Conservation (phyloP, 768 basidiomycete genomes). For the Tephrocybe sp. region DNA sequence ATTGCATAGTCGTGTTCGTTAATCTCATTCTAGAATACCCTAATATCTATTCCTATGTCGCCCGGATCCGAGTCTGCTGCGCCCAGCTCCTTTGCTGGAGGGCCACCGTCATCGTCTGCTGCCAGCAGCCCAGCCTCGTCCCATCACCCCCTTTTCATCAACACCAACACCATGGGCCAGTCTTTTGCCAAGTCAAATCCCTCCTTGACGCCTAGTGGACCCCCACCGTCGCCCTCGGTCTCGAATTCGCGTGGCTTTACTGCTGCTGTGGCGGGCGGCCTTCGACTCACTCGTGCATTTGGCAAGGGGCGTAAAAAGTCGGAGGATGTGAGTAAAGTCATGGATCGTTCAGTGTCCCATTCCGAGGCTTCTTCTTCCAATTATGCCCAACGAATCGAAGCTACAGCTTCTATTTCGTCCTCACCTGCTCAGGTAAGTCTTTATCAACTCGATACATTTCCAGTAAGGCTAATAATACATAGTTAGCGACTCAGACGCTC, state of each 20-base stretch:
- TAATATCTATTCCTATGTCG: constrained; percentile 22
- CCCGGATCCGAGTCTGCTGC: constrained; percentile 18
- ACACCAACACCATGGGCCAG: constrained; percentile 36
- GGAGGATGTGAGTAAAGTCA: constrained; percentile 35
- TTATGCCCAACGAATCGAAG: constrained; percentile 17
- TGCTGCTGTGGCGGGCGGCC: constrained; percentile 40
- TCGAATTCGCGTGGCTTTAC: constrained; percentile 29
- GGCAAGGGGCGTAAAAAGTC: constrained; percentile 56
- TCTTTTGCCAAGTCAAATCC: constrained; percentile 24
- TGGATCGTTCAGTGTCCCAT: constrained; percentile 13
- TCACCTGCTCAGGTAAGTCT: constrained; percentile 21
- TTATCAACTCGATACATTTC: background rate
- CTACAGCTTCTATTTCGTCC: constrained; percentile 23
- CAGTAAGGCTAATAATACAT: constrained; percentile 27
- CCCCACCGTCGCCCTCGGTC: constrained; percentile 20
- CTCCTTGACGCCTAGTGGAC: constrained; percentile 13
- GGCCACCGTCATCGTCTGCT: constrained; percentile 34
- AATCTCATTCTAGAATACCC: constrained; percentile 20
- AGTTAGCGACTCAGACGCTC: constrained; percentile 48
- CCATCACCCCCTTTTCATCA: constrained; percentile 26
- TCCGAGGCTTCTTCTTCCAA: background rate
- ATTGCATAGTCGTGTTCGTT: constrained; percentile 17
- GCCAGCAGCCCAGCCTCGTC: constrained; percentile 28
- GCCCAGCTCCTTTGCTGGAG: constrained; percentile 14
- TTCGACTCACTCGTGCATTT: constrained; percentile 58